Percentiles rank a stretch among this genome's conserved stretches.
Conservation (phyloP, 2,329 filamentous ascomycete genomes). For the Malbranchea zuffiana region DNA sequence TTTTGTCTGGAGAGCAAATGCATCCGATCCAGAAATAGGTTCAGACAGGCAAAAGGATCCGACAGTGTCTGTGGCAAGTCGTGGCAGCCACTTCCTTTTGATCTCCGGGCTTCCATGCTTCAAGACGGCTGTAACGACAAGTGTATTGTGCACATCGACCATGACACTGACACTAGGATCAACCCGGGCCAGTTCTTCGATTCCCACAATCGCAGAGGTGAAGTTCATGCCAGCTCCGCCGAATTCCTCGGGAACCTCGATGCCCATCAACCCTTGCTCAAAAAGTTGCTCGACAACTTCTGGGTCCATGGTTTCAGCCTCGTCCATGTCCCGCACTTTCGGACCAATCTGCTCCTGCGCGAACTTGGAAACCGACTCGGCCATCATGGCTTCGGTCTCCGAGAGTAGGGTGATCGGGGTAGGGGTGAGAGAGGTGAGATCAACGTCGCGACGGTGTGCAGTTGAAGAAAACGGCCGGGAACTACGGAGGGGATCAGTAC, state of each 20-base stretch:
- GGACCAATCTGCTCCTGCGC: slow-evolving; percentile 79
- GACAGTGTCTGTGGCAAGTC: slow-evolving; percentile 78
- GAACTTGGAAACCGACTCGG: slow-evolving; percentile 81
- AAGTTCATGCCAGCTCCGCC: slow-evolving; percentile 99
- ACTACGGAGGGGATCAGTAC: slow-evolving; percentile 19
- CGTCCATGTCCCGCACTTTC: slow-evolving; percentile 93
- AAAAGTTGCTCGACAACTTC: slow-evolving; percentile 82
- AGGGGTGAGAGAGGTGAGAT: slow-evolving; percentile 69
- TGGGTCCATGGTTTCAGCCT: slow-evolving; percentile 88
- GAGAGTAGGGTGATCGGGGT: slow-evolving; percentile 90
- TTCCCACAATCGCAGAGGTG: slow-evolving; percentile 86
- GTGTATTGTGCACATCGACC: slow-evolving; percentile 95
- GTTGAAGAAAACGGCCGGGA: slow-evolving; percentile 52
- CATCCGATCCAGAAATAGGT: slow-evolving; percentile 85
- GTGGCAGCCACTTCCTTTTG: slow-evolving; percentile 82
- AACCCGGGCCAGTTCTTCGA: slow-evolving; percentile 88
- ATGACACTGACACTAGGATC: slow-evolving; percentile 92
- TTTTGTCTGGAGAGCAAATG: slow-evolving; percentile 87
- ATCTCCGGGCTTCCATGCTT: slow-evolving; percentile 68
- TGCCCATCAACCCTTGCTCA: slow-evolving; percentile 92
- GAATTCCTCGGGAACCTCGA: slow-evolving; percentile 95
- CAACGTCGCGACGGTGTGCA: slow-evolving; percentile 41
- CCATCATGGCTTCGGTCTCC: slow-evolving; percentile 81
- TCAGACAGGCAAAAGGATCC: slow-evolving; percentile 87
- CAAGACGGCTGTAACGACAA: slow-evolving; percentile 86